Percentiles rank a stretch among this genome's conserved stretches.
These are phyloP conservation scores for Hortiboletus flavorubellus DNA, from an alignment of 768 basidiomycete species.

Conservation along the genomic window DNA sequence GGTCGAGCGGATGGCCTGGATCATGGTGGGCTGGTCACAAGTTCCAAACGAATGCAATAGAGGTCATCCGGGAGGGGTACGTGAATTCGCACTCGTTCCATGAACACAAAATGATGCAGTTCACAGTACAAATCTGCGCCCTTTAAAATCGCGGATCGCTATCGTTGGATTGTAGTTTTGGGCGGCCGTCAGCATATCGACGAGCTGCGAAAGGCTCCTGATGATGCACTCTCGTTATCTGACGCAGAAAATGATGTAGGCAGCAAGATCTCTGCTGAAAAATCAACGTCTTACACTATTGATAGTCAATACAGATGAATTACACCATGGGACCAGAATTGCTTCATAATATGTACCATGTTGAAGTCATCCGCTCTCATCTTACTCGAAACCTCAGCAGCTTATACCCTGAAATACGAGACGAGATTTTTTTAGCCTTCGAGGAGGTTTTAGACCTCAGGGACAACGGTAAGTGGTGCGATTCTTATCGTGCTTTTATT, in stretches of 20 bases:
- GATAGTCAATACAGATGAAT: conserved; percentile 35
- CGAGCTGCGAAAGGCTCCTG: conserved; percentile 30
- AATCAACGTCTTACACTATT: neutral
- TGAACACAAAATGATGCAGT: neutral
- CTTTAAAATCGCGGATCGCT: conserved; percentile 13
- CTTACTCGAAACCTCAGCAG: conserved; percentile 35
- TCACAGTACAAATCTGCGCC: conserved; percentile 22
- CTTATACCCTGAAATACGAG: conserved; percentile 23
- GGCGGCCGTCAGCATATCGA: too few species aligned
- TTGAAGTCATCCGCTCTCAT: conserved; percentile 25
- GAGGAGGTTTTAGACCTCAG: conserved; percentile 32
- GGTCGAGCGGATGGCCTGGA: conserved; percentile 22
- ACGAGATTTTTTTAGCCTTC: conserved; percentile 39
- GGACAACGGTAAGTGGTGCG: conserved; percentile 10
- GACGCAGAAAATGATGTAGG: conserved; percentile 28
- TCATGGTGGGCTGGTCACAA: conserved; percentile 14
- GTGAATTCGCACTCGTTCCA: neutral
- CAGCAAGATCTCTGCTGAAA: conserved; percentile 13
- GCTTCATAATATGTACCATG: conserved; percentile 31
- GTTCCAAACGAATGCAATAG: neutral
- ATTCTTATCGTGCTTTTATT: neutral
- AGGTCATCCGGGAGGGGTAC: conserved; percentile 18
- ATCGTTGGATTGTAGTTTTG: too few species aligned
- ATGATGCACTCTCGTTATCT: conserved; percentile 35
- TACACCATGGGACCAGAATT: conserved; percentile 39